Evolutionary conservation across 352 stramenopile genomes (phyloP).

Genomic region (Phytophthora pluvialis): DNA sequence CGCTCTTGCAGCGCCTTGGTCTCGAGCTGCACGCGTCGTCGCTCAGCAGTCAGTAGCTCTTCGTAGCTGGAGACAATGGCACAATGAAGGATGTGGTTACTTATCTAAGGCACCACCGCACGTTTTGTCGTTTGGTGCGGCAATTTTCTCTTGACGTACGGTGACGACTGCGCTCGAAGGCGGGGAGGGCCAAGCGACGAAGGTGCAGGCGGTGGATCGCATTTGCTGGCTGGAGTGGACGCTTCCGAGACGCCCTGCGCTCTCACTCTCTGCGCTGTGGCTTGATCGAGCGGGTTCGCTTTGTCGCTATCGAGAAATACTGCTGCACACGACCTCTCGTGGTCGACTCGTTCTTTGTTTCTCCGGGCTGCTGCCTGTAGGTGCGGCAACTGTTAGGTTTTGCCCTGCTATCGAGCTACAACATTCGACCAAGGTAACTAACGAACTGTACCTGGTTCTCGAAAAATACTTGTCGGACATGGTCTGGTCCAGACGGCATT

Average conservation of each 20-base stretch:
- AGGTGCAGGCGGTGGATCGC: not conserved
- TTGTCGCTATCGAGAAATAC: slow-evolving; percentile 31
- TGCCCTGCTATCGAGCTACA: not conserved
- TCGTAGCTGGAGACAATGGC: slow-evolving; percentile 38
- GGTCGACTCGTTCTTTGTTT: slow-evolving; percentile 63
- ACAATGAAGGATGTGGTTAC: not conserved
- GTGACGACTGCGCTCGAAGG: slow-evolving; percentile 14
- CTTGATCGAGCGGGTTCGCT: not conserved
- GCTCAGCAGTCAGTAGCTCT: slow-evolving; percentile 49
- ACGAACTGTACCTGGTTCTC: slow-evolving; percentile 62
- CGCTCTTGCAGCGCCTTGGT: slow-evolving; percentile 60
- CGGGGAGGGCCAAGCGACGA: not conserved
- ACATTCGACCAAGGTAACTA: not conserved
- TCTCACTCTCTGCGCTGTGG: not conserved
- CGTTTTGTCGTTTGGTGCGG: not conserved
- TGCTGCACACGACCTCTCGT: slow-evolving; percentile 39
- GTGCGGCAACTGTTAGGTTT: not conserved
- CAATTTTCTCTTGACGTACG: slow-evolving; percentile 16
- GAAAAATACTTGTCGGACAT: slow-evolving; percentile 57
- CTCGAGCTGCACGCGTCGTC: slow-evolving; percentile 49
- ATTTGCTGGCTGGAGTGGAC: not conserved
- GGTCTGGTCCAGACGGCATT: slow-evolving; percentile 9
- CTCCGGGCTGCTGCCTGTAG: slow-evolving; percentile 52
- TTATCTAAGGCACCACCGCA: too few relatives aligned
- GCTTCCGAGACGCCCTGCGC: not conserved